A percentile compares a stretch with the other conserved stretches of the same genome.
Conservation (phyloP, 306 rosid genomes). For the Pueraria montana region DNA sequence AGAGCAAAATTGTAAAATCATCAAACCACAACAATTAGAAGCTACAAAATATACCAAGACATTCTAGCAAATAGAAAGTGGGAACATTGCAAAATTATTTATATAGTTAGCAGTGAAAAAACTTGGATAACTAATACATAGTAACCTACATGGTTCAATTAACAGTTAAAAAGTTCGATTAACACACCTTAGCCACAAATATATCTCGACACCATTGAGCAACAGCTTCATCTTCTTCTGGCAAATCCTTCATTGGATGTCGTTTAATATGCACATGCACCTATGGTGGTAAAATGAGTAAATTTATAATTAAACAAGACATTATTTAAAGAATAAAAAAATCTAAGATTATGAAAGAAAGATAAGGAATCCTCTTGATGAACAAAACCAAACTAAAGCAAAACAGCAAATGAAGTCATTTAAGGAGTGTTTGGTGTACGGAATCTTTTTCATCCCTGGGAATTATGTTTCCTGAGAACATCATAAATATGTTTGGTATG, state of each 20-base stretch:
- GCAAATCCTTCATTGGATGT: conserved; percentile 80
- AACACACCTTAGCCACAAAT: conserved; percentile 73
- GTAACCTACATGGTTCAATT: neutral
- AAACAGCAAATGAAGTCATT: conserved; percentile 6
- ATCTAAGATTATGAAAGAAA: neutral
- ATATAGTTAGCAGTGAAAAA: neutral
- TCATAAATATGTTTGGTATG: no score
- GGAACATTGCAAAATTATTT: neutral
- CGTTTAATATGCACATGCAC: conserved; percentile 83
- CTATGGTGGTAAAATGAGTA: conserved; percentile 50
- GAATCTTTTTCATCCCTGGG: no score
- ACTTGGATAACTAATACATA: conserved; percentile 1
- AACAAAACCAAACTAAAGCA: conserved; percentile 30
- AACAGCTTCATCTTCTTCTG: conserved; percentile 77
- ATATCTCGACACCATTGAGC: conserved; percentile 90
- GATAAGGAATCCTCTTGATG: conserved; percentile 10
- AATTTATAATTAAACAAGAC: neutral
- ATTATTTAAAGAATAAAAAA: neutral
- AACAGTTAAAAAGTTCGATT: neutral
- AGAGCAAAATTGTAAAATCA: neutral
- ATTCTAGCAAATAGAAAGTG: conserved; percentile 6
- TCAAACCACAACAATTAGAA: neutral
- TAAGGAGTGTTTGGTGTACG: no score
- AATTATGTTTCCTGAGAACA: no score
- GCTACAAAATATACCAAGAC: neutral